Base-by-base conservation (phyloP, 1,139 yeast species). In the Lodderomyces metapsilosis region DNA sequence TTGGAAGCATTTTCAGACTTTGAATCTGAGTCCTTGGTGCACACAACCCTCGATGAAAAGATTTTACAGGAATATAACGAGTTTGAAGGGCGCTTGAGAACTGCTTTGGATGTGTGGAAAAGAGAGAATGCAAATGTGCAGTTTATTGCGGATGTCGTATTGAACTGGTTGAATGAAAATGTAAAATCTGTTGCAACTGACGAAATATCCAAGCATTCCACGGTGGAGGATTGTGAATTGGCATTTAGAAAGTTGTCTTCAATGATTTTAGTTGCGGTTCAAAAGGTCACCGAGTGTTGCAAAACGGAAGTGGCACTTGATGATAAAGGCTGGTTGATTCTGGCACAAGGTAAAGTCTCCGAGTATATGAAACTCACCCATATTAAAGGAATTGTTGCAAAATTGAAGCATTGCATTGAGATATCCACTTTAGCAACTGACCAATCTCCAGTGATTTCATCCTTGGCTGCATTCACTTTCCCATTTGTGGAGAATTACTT, bases 211-310 rank as follows among this genome's bases (percentile, higher is more conserved):
- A 45, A 46, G 2, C 17, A 52, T 7, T 47, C 46, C 5, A 46
- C 62, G 0, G 12, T 76, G 4, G 69, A 66, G 35, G 69, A 62
- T 7, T 54, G 80, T 36, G 88, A 84, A 50, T 40, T 45, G 6
- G 52, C 62, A 2, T 68, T 80, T 46, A 69, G 84, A 45, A 70
- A 71, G 13, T 56, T 86, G 5, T 71, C 82, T n/a, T 77, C 78
- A 23, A 73, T 84, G 3, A 73, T 88, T 23, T 64, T 89, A 43
- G 71, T 89, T 34, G 73, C 84, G 0, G 76, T 85, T 49, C 97
- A 89, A 62, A 76, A 78, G 46, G 57, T 64, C 2, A 56, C 79
- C 11, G 64, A 65, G 25, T 58, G 66, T 35, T 66, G 58, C 37
- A 52, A 51, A 1, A 64, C 56, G 9, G 54, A 58, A 9, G 52